phyloP scores from a whole-genome alignment of 495 filamentous ascomycete species.

The Neurospora sp. region DNA sequence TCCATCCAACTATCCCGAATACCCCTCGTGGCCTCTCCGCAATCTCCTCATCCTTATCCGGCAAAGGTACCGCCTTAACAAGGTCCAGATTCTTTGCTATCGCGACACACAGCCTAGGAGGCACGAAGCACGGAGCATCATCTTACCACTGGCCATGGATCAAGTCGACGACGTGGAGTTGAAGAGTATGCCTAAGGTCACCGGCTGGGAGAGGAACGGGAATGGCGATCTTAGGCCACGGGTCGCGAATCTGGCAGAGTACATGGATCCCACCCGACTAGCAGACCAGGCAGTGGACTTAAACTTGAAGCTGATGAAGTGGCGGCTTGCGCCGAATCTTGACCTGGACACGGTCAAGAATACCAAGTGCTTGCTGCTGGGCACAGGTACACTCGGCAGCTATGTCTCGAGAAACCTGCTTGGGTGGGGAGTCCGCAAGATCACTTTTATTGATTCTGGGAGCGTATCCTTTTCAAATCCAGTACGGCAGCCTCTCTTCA shows the following conservation, averaged over 20 bases:
- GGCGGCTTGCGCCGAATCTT: constrained; percentile 82
- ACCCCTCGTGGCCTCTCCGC: constrained; percentile 85
- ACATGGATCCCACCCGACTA: constrained; percentile 78
- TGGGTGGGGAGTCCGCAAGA: constrained; percentile 94
- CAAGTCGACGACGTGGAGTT: constrained; percentile 25
- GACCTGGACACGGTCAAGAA: constrained; percentile 83
- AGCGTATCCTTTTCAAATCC: constrained; percentile 95
- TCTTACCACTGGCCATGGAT: constrained; percentile 57
- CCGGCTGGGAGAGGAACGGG: constrained; percentile 86
- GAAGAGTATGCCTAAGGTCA: constrained; percentile 66
- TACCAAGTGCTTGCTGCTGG: constrained; percentile 87
- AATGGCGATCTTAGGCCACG: constrained; percentile 64
- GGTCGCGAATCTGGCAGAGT: constrained; percentile 70
- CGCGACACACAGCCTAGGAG: constrained; percentile 67
- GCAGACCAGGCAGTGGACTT: constrained; percentile 96
- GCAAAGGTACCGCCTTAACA: constrained; percentile 65
- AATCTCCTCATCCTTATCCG: constrained; percentile 83
- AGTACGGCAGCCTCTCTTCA: constrained; percentile 86
- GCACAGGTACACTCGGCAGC: constrained; percentile 86
- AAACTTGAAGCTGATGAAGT: constrained; percentile 97
- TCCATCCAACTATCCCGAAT: constrained; percentile 75
- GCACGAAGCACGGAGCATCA: constrained; percentile 68
- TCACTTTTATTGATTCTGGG: constrained; percentile 95
- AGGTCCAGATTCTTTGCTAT: constrained; percentile 82
- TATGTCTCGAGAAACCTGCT: constrained; percentile 86